Evolutionary conservation across 2,329 filamentous ascomycete species (phyloP).

Genomic region (Penicillium brasilianum): DNA sequence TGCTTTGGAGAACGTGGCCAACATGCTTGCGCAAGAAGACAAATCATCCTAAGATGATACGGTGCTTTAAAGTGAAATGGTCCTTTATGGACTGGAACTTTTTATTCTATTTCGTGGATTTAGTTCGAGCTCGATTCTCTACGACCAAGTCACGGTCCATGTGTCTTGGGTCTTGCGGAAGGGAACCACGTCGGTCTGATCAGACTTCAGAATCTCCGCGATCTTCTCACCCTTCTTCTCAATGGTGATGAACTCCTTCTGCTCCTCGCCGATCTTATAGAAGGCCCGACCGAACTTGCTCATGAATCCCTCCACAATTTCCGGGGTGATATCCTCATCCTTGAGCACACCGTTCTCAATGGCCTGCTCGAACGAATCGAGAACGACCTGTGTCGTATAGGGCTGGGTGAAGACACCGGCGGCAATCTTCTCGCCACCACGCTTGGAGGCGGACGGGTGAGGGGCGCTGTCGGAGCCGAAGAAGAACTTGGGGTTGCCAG

Average conservation of each 20-base stretch:
- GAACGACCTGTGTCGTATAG: slow-evolving; percentile 62
- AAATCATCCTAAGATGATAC: slow-evolving; percentile 18
- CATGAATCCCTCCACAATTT: slow-evolving; percentile 63
- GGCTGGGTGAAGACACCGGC: slow-evolving; percentile 69
- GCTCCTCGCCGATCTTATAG: slow-evolving; percentile 58
- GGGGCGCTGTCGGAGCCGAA: slow-evolving; percentile 76
- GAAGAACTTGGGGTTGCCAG: slow-evolving; percentile 66
- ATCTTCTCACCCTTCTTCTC: slow-evolving; percentile 62
- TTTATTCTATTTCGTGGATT: slow-evolving; percentile 11
- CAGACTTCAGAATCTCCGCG: slow-evolving; percentile 58
- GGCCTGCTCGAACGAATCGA: slow-evolving; percentile 63
- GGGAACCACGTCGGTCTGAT: slow-evolving; percentile 67
- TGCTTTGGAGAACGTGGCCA: slow-evolving; percentile 47
- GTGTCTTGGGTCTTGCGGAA: slow-evolving; percentile 67
- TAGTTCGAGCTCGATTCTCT: slow-evolving; percentile 4
- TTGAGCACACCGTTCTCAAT: slow-evolving; percentile 58
- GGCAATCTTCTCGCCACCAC: slow-evolving; percentile 56
- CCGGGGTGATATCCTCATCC: slow-evolving; percentile 59
- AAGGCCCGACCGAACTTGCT: slow-evolving; percentile 62
- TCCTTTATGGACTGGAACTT: slow-evolving; percentile 13
- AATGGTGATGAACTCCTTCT: slow-evolving; percentile 60
- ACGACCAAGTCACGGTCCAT: slow-evolving; percentile 43
- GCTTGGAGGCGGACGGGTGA: slow-evolving; percentile 62
- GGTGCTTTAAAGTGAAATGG: slow-evolving; percentile 1
- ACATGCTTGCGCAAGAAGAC: slow-evolving; percentile 40